Evolutionary conservation across 2,329 filamentous ascomycete species (phyloP), one percentile per base, ranked within the genome.

Genomic region (Samsoniella hepiali): DNA sequence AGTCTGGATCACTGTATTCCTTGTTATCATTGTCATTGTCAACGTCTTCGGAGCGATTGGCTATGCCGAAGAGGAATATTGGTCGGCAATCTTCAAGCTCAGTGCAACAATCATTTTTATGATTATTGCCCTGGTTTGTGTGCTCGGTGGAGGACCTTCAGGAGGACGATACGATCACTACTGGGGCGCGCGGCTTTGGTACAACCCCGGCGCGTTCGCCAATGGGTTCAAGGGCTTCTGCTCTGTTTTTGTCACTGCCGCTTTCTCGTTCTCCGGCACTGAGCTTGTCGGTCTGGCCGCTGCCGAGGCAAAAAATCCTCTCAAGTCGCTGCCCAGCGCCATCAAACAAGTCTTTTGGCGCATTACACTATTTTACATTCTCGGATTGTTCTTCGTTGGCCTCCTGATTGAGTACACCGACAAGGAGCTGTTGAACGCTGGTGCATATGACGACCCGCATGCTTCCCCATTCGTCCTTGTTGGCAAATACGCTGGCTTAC

Each of bases 181-280:
- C 71, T 81, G 75, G 69, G 82, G 84, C 15, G 79, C 79, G 0
- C 76, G 78, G 5, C 78, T 79, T 40, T 83, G 82, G 82, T 71
- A 82, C 61, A 71, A 81, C 31, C 78, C 81, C 0, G 82, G 81
- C 27, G 80, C 82, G 0, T 93, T 92, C 74, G 77, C 88, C 71
- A 85, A 91, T 69, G 89, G 89, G 34, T 91, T 92, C 78, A 88
- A 89, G 66, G 90, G 90, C 1, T 84, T 91, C 66, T 91, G 88
- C 73, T 83, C 82, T 64, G 87, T 88, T 58, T 90, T 91, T 67
- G 88, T 91, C 57, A 91, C 86, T 1, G 88, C 89, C 3, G 88
- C 89, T 4, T 91, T 91, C 70, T 79, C 89, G 29, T 92, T 91
- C 71, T 84, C 86, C 17, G 89, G 89, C 15, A 91, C 89, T 0